Base-by-base conservation (phyloP, 345 rosid species). In the Mercurialis annua region DNA sequence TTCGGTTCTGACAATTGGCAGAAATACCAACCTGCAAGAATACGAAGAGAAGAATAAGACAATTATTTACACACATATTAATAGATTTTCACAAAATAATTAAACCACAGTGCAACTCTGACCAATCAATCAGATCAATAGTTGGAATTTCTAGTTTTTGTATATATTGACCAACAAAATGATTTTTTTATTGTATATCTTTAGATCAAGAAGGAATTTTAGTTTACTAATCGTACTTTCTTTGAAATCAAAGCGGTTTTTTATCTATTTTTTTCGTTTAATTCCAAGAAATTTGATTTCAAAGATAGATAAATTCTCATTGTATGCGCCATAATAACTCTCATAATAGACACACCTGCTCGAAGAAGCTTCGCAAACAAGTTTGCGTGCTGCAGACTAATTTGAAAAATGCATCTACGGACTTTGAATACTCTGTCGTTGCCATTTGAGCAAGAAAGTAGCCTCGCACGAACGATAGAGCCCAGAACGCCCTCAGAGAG, bases 311-410 rank as follows among this genome's bases (percentile, higher is more conserved):
- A 55, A 62, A 24, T 44, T 27, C 18, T 2, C 33, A 44, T 40
- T 26, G 6, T 16, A 44, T 36, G 8, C 0, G 0, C 38, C 27
- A 46, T 18, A 18, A 29, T 16, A 47, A 26, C 67, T 56, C n/a
- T 21, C n/a, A 46, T 29, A n/a, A 57, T 21, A 47, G 15, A 59
- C 78, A 68, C 75, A 90, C 98, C 94, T 88, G 92, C 71, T 86
- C 90, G 68, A 93, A 88, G 80, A 90, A 87, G 58, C 57, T 59
- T 66, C 82, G 96, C 68, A 93, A 76, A 77, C 90, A 85, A 42
- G 94, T 75, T 20, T 82, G 86, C 47, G 79, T 86, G 60, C 71
- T 62, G 69, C 85, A 75, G 21, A 87, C 79, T 78, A 78, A 71
- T 69, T 85, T 87, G 76, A 88, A 60, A 73, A 88, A 87, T 30